Evolutionary conservation across 345 rosid genomes (phyloP).

Genomic region (Brassica incana): DNA sequence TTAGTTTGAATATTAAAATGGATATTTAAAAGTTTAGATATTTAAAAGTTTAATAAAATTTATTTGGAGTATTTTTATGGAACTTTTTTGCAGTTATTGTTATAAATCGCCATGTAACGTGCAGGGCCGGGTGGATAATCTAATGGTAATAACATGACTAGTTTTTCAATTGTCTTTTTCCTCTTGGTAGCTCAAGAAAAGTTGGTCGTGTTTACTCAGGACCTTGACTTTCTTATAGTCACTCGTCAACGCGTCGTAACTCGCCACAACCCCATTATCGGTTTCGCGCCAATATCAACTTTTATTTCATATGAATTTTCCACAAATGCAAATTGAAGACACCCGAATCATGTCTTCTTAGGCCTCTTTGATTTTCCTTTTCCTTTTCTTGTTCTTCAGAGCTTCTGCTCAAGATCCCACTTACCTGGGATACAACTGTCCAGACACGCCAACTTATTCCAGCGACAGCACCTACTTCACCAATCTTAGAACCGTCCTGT

Average conservation of each 20-base stretch:
- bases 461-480: slow-evolving; percentile 11
- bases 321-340: background rate
- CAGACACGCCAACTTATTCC: background rate
- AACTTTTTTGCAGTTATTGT: too few relatives aligned
- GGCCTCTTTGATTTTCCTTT: background rate
- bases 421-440: background rate
- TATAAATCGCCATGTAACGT: too few relatives aligned
- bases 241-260: background rate
- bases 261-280: background rate
- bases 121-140: too few relatives aligned
- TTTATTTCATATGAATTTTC: background rate
- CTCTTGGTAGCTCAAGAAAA: background rate
- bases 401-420: background rate
- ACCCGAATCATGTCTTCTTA: background rate
- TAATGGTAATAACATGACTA: too few relatives aligned
- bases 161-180: too few relatives aligned
- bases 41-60: too few relatives aligned
- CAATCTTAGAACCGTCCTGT: slow-evolving; percentile 12
- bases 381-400: background rate
- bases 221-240: background rate
- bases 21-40: too few relatives aligned
- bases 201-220: background rate
- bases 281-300: background rate
- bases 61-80: too few relatives aligned
- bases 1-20: too few relatives aligned